A percentile compares a stretch with the other conserved stretches of the same genome.
These are phyloP conservation scores for Aegilops bicornis DNA, from an alignment of 176 grass and related monocot genomes.

Conservation along the genomic window DNA sequence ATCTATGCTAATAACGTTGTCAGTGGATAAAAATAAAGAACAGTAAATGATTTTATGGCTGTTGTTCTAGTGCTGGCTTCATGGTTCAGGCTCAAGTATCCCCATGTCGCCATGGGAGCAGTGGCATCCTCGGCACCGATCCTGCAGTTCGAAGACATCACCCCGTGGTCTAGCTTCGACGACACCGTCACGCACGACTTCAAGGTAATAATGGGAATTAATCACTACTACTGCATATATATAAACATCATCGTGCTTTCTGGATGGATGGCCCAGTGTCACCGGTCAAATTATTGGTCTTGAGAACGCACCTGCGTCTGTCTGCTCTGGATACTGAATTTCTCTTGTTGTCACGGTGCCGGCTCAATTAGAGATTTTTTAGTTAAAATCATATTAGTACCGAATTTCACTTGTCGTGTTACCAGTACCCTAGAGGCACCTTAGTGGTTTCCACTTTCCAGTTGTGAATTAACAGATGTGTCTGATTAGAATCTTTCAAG, in stretches of 20 bases:
- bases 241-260: neutral
- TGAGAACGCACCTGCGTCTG: neutral
- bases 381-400: neutral
- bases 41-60: neutral
- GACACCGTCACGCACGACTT: slow-evolving; percentile 76
- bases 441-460: neutral
- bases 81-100: slow-evolving; percentile 98
- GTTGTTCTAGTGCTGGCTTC: slow-evolving; percentile 67
- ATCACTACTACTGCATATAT: neutral
- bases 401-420: neutral
- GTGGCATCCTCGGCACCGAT: neutral
- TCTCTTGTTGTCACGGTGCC: too few relatives aligned
- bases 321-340: too few relatives aligned
- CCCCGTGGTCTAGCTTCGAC: slow-evolving; percentile 73
- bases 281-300: neutral
- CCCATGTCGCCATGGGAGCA: slow-evolving; percentile 81
- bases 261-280: too few relatives aligned
- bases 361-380: neutral
- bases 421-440: neutral
- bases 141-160: slow-evolving; percentile 85
- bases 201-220: slow-evolving; percentile 43
- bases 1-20: too few relatives aligned
- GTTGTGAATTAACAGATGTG: neutral
- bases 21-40: too few relatives aligned
- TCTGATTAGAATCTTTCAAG: neutral